Evolutionary conservation across 495 filamentous ascomycete species (phyloP).

Genomic region (Lentithecium fluviatile): DNA sequence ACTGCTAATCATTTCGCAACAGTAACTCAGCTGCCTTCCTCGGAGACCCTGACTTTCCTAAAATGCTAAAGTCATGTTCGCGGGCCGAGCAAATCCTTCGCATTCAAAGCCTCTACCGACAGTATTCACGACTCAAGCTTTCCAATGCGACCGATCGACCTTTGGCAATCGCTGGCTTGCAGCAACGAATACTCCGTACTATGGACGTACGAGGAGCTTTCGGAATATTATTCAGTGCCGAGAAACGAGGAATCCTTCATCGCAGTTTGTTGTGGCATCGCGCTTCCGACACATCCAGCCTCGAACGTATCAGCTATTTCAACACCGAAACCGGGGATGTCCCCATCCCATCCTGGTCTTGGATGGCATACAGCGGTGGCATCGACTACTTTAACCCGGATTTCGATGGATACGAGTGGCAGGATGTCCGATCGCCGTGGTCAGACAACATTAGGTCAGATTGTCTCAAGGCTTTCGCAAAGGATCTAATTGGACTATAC

Average conservation of each 20-base stretch:
- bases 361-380: background rate
- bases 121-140: background rate
- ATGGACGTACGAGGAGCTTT: background rate
- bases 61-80: background rate
- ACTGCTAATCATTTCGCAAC: no score
- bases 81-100: background rate
- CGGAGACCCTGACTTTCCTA: background rate
- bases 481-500: background rate
- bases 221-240: background rate
- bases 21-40: background rate
- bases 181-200: background rate
- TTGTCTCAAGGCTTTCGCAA: background rate
- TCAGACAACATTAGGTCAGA: background rate
- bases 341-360: background rate
- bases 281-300: background rate
- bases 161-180: background rate
- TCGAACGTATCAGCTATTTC: background rate
- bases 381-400: background rate
- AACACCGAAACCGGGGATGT: background rate
- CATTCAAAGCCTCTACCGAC: background rate
- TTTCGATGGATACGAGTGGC: background rate
- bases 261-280: background rate
- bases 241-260: background rate
- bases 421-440: background rate
- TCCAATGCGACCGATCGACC: background rate